Base-by-base conservation (phyloP, 129 eudicot species). In the Pulicaria dysenterica region DNA sequence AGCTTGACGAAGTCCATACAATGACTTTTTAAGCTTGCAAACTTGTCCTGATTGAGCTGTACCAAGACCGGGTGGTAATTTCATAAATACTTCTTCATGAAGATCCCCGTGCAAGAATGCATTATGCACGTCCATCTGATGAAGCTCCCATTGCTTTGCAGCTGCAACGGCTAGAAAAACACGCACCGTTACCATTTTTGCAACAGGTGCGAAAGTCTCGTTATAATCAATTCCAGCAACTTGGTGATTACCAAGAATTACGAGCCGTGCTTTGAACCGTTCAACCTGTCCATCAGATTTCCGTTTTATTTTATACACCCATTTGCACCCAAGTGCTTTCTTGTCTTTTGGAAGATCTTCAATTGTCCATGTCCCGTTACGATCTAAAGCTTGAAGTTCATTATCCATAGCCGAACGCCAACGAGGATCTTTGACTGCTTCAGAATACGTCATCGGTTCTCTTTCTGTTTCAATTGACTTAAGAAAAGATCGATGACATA, bases 91-190 rank as follows among this genome's bases (percentile, higher is more conserved):
- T 6, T 59, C 65, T 41, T 62, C 68, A 5, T 62, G 31, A 62
- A 62, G 68, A 7, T 62, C 68, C 7, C n/a, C 7, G 1, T 62
- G 68, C 15, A 62, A 8, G 19, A 60, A 60, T 39, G 46, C 47
- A 6, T 60, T 60, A 12, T 67, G 63, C 3, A 66, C 68, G 7
- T 76, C 73, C 73, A 75, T 53, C 16, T 74, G 51, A 61, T 61
- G 39, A 40, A 74, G 60, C 10, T 61, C 38, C 64, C 72, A 74
- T 24, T 41, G 5, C 9, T 48, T 45, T 7, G 68, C 14, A 2
- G 68, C 50, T 4, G 67, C 50, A n/a, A 62, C 50, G 2, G 3
- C 50, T 3, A 62, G 13, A 15, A 62, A 40, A 8, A 62, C 68
- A 14, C 50, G 17, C 6, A 40, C n/a, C 3, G 37, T 62, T 2